Evolutionary conservation across 768 basidiomycete species (phyloP).

Genomic region (Leccinum ochraceum): DNA sequence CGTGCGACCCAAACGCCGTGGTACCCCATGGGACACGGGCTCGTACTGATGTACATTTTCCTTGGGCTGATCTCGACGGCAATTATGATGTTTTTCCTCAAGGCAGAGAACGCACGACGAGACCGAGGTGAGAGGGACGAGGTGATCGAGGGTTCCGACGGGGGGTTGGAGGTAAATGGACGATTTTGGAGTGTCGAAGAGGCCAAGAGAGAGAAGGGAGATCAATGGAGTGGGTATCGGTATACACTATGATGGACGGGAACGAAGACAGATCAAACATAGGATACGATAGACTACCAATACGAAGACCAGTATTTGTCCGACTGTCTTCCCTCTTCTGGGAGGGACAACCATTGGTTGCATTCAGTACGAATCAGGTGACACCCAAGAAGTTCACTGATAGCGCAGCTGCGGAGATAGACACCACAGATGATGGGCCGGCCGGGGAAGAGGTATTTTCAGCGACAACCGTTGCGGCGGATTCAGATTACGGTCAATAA

Average conservation of each 20-base stretch:
- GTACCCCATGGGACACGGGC: conserved; percentile 60
- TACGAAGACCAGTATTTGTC: neutral
- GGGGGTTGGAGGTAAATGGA: conserved; percentile 51
- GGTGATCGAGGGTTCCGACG: conserved; percentile 46
- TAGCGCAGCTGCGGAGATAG: neutral
- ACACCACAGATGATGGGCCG: neutral
- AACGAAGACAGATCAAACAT: neutral
- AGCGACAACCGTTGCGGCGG: neutral
- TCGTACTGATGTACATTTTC: conserved; percentile 73
- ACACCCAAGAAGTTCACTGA: neutral
- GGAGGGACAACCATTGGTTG: neutral
- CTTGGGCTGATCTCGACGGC: conserved; percentile 56
- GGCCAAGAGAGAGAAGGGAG: conserved; percentile 69
- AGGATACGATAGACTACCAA: neutral
- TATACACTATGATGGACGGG: conserved; percentile 53
- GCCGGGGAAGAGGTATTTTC: neutral
- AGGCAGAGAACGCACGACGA: conserved; percentile 64
- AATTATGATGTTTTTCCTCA: conserved; percentile 44
- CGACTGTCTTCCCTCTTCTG: neutral
- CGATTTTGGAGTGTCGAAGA: conserved; percentile 58
- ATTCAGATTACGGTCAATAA: neutral
- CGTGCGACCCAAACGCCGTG: conserved; percentile 65
- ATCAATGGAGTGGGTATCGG: conserved; percentile 74
- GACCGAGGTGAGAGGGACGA: conserved; percentile 72
- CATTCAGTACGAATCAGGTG: neutral